A percentile compares a stretch with the other conserved stretches of the same genome.
Conservation (phyloP, 345 rosid genomes). For the Balakata baccata region DNA sequence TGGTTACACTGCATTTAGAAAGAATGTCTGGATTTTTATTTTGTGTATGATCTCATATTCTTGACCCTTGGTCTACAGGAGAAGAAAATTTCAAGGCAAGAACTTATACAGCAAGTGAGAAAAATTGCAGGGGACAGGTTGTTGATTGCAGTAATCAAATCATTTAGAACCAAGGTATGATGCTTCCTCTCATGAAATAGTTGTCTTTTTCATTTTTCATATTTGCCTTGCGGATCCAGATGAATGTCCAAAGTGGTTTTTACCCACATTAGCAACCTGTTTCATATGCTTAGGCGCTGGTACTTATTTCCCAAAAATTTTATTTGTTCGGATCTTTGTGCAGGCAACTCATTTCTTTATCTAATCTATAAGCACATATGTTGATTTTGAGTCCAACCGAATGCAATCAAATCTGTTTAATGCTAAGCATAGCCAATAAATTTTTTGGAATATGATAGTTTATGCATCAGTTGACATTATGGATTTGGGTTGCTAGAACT, state of each 20-base stretch:
- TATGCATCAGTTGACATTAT: neutral
- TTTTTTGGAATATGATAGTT: neutral
- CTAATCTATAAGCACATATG: neutral
- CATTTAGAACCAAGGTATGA: conserved; percentile 47
- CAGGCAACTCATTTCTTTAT: neutral
- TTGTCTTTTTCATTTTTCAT: no score
- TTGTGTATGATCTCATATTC: neutral
- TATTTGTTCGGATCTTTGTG: neutral
- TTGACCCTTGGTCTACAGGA: conserved; percentile 38
- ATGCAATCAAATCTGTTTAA: neutral
- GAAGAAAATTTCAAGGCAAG: conserved; percentile 59
- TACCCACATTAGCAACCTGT: no score
- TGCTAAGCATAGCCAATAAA: neutral
- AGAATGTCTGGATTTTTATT: neutral
- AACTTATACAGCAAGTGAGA: conserved; percentile 56
- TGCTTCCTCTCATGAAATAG: no score
- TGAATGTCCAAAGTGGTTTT: no score
- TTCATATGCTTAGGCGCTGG: neutral
- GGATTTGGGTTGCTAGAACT: neutral
- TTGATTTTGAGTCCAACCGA: neutral
- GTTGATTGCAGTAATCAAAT: conserved; percentile 60
- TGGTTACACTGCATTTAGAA: conserved; percentile 6
- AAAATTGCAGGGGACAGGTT: conserved; percentile 64
- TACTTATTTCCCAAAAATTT: neutral
- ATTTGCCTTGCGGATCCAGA: no score